Evolutionary conservation across 1,284 basidiomycete genomes (phyloP), one percentile per base, ranked within the genome.

Genomic region (Tausonia pullulans): DNA sequence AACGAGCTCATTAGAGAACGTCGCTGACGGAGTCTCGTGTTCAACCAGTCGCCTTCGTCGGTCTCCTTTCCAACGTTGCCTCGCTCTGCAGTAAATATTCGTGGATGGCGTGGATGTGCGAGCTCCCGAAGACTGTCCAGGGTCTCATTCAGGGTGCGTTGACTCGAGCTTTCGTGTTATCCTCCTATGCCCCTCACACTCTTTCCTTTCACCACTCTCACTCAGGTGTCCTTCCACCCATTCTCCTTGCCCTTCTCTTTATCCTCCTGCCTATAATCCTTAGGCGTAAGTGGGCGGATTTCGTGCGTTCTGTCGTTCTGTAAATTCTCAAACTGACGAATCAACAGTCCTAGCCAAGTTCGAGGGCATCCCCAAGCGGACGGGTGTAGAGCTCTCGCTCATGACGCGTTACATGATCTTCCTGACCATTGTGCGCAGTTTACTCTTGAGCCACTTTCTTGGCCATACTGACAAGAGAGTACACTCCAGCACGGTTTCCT

Each of bases 391-490:
- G 67, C 79, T 88, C 52, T 84, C 83, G 67, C 80, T 90, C 51
- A 89, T 88, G 80, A 82, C 80, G 10, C 82, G 88, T 11, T 90
- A 85, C 74, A 88, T 85, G 72, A 74, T 86, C 67, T 88, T 90
- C 78, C 79, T 87, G 27, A 79, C 88, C 67, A 81, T 88, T 54
- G 84, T 85, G 70, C 69, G 82, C 77, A 5, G 43, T 53, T 44
- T 13, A 6, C 45, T 16, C 43, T 40, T 13, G 45, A 14, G 9
- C n/a, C 13, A n/a, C 5, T 44, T n/a, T 41, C 2, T 55, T 14
- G 44, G 44, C 46, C 27, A 43, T 51, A 3, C 3, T 51, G 46
- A n/a, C 27, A n/a, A 9, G 1, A n/a, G 49, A 16, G 43, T 64
- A 7, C 45, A n/a, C 52, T 14, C 14, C 66, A 78, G 77, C 78